phyloP scores from a whole-genome alignment of 2,329 filamentous ascomycete species.

The Aphanoascus verrucosus region DNA sequence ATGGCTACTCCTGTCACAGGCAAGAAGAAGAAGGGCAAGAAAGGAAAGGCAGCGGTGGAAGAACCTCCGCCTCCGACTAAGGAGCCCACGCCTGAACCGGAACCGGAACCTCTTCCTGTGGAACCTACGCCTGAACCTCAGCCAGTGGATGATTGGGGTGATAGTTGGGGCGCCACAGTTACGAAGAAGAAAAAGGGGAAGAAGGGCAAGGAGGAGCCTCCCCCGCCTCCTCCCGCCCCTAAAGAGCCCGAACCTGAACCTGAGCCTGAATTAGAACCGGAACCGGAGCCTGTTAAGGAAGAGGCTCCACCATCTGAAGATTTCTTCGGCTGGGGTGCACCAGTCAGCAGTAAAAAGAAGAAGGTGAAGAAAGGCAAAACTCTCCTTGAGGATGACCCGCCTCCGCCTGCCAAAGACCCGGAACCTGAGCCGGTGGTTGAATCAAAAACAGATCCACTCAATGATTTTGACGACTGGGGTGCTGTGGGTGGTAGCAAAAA shows the following conservation, averaged over 20 bases:
- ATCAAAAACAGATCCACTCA: conserved; percentile 18
- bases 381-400: not conserved
- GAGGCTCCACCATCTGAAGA: no score
- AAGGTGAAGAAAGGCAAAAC: conserved; percentile 25
- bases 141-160: conserved; percentile 1
- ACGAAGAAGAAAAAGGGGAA: conserved; percentile 13
- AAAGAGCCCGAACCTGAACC: conserved; percentile 13
- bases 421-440: conserved; percentile 19
- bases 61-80: conserved; percentile 22
- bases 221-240: not conserved
- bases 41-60: conserved; percentile 37
- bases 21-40: conserved; percentile 41
- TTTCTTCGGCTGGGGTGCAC: conserved; percentile 16
- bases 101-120: conserved; percentile 25
- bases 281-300: conserved; percentile 12
- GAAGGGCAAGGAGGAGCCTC: not conserved
- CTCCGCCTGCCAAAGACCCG: not conserved
- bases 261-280: conserved; percentile 19
- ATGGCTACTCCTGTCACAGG: conserved; percentile 26
- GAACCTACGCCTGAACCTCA: not conserved
- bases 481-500: conserved; percentile 24
- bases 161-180: not conserved
- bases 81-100: not conserved
- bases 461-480: conserved; percentile 24
- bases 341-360: conserved; percentile 19